Conservation (phyloP, 345 rosid genomes). For the Schrenkiella parvula region DNA sequence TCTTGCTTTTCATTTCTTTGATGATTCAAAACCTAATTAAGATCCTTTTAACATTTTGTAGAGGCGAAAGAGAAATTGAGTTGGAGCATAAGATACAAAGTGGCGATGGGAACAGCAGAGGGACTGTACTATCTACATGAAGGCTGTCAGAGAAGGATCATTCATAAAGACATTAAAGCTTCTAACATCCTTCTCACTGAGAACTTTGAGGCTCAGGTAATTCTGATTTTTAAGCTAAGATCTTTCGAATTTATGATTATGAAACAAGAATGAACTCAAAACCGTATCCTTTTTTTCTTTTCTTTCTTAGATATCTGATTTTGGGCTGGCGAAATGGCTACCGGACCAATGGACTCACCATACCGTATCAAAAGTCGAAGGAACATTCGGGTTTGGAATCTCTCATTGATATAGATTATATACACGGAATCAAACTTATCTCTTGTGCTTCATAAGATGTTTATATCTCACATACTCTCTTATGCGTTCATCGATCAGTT, state of each 20-base stretch:
- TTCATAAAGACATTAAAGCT: slow-evolving; percentile 94
- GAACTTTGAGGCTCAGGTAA: slow-evolving; percentile 83
- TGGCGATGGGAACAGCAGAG: slow-evolving; percentile 74
- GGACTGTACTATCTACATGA: slow-evolving; percentile 86
- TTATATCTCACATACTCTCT: background rate
- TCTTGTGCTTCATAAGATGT: background rate
- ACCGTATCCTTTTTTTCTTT: background rate
- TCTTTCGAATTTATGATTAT: background rate
- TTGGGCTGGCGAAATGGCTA: slow-evolving; percentile 94
- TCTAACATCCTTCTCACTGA: slow-evolving; percentile 77
- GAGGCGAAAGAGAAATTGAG: slow-evolving; percentile 58
- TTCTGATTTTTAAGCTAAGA: background rate
- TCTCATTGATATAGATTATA: background rate
- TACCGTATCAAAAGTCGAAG: slow-evolving; percentile 70
- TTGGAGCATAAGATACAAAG: slow-evolving; percentile 65
- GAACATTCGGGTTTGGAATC: slow-evolving; percentile 82
- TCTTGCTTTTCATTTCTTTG: background rate
- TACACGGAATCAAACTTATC: background rate
- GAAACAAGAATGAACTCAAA: background rate
- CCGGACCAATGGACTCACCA: slow-evolving; percentile 96
- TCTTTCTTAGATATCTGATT: slow-evolving; percentile 81
- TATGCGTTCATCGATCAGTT: slow-evolving; percentile 38
- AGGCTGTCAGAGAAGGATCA: slow-evolving; percentile 87
- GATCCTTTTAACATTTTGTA: slow-evolving; percentile 16
- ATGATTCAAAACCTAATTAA: background rate